A percentile compares a stretch with the other conserved stretches of the same genome.
Conservation (phyloP, 768 basidiomycete genomes). For the Leccinum arenicola region DNA sequence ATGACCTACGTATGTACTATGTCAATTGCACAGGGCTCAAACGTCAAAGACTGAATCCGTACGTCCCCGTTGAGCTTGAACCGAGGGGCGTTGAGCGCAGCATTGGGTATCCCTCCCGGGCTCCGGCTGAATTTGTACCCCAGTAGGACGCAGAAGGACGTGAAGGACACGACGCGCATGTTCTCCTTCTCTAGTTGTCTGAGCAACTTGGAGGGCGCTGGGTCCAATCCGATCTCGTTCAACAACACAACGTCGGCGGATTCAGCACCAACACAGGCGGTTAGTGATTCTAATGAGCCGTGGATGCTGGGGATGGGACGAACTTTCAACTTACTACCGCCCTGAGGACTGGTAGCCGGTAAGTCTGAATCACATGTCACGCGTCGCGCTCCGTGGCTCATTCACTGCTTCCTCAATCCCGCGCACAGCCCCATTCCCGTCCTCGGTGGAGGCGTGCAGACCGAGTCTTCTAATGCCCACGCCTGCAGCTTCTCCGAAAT, state of each 20-base stretch:
- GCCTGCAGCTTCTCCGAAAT: constrained; percentile 77
- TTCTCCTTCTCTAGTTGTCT: constrained; percentile 46
- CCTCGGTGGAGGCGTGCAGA: constrained; percentile 73
- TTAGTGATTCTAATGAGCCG: neutral
- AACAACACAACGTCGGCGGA: constrained; percentile 67
- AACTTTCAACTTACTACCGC: constrained; percentile 13
- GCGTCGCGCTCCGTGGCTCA: no score
- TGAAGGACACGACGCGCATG: constrained; percentile 67
- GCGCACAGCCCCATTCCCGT: constrained; percentile 36
- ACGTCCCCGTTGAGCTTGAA: constrained; percentile 63
- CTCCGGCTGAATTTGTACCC: constrained; percentile 96
- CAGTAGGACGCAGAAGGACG: constrained; percentile 85
- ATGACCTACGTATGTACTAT: constrained; percentile 33
- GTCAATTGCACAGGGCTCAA: neutral
- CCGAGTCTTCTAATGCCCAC: neutral
- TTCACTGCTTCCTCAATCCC: no score
- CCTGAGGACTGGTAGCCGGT: no score
- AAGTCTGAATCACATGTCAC: no score
- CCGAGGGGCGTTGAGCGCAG: constrained; percentile 68
- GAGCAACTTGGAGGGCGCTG: constrained; percentile 67
- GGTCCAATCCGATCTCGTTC: constrained; percentile 89
- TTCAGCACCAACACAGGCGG: constrained; percentile 47
- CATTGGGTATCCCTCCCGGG: constrained; percentile 80
- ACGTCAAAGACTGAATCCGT: constrained; percentile 8
- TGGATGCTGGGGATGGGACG: neutral